Evolutionary conservation across 2,329 filamentous ascomycete species (phyloP).

Genomic region (Periconia sp.): DNA sequence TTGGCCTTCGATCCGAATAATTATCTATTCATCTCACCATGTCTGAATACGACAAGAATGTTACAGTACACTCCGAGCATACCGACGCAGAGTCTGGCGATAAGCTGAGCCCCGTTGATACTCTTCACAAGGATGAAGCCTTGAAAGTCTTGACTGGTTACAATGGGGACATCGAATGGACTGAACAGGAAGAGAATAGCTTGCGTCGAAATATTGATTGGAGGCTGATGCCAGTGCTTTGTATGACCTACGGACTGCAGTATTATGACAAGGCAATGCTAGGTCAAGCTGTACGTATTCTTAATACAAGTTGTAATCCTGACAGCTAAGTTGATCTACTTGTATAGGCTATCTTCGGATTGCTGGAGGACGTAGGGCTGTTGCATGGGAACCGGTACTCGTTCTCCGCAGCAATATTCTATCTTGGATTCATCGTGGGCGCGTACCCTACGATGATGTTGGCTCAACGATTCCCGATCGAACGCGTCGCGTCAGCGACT

Average conservation of each 20-base stretch:
- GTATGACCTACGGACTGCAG: conserved; percentile 35
- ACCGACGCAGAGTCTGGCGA: conserved; percentile 11
- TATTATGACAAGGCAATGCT: conserved; percentile 55
- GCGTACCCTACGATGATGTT: conserved; percentile 53
- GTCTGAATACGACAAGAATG: conserved; percentile 12
- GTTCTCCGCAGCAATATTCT: conserved; percentile 52
- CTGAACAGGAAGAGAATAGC: conserved; percentile 47
- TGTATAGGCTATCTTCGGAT: conserved; percentile 34
- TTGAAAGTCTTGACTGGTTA: conserved; percentile 51
- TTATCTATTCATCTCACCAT: background rate
- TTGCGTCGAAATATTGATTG: conserved; percentile 30
- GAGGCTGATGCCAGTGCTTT: conserved; percentile 28
- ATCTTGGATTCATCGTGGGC: conserved; percentile 57
- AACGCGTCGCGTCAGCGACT: conserved; percentile 51
- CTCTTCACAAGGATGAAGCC: conserved; percentile 24
- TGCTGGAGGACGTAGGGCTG: conserved; percentile 41
- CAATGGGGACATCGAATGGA: conserved; percentile 52
- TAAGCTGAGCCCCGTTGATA: conserved; percentile 20
- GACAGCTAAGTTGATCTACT: conserved; percentile 1
- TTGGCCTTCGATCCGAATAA: too few species aligned
- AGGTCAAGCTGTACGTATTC: conserved; percentile 54
- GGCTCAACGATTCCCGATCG: conserved; percentile 56
- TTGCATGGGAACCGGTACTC: conserved; percentile 50
- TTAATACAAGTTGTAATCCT: too few species aligned
- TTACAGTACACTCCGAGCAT: conserved; percentile 6